These are phyloP conservation scores for Cercospora sojina DNA, from an alignment of 2,329 filamentous ascomycete species.

Conservation along the genomic window DNA sequence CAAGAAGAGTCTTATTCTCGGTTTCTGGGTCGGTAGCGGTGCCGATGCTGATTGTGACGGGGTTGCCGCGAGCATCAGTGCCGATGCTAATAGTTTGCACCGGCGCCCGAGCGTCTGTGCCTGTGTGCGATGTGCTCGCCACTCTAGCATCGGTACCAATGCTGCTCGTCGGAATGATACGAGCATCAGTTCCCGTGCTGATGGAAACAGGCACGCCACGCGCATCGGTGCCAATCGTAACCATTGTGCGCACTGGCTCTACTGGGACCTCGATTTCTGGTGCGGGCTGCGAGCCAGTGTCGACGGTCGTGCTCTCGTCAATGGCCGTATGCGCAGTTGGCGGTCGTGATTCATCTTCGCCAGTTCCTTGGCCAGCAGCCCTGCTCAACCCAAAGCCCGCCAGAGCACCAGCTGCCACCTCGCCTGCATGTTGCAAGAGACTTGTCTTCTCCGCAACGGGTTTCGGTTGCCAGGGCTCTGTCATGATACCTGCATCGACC, in stretches of 20 bases:
- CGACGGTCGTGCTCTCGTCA: neutral
- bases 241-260: conserved; percentile 6
- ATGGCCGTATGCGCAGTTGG: neutral
- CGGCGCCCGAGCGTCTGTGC: conserved; percentile 10
- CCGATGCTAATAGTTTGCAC: conserved; percentile 14
- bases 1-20: conserved; percentile 11
- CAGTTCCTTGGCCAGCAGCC: conserved; percentile 8
- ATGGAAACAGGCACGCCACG: conserved; percentile 17
- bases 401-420: conserved; percentile 36
- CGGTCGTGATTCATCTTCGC: neutral
- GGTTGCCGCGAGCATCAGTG: neutral
- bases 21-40: conserved; percentile 11
- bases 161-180: conserved; percentile 16
- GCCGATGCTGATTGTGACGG: conserved; percentile 10
- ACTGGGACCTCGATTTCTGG: neutral
- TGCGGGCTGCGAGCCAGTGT: conserved; percentile 6
- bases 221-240: conserved; percentile 18
- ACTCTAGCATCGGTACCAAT: conserved; percentile 18
- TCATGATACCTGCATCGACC: conserved; percentile 64
- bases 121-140: conserved; percentile 8
- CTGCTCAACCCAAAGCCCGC: conserved; percentile 40
- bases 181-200: conserved; percentile 18
- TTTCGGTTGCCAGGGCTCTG: conserved; percentile 55
- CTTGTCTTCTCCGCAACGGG: conserved; percentile 17
- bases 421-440: conserved; percentile 30